Evolutionary conservation across 2,329 filamentous ascomycete species (phyloP), one percentile per base, ranked within the genome.

Genomic region (Neonectria ditissima): DNA sequence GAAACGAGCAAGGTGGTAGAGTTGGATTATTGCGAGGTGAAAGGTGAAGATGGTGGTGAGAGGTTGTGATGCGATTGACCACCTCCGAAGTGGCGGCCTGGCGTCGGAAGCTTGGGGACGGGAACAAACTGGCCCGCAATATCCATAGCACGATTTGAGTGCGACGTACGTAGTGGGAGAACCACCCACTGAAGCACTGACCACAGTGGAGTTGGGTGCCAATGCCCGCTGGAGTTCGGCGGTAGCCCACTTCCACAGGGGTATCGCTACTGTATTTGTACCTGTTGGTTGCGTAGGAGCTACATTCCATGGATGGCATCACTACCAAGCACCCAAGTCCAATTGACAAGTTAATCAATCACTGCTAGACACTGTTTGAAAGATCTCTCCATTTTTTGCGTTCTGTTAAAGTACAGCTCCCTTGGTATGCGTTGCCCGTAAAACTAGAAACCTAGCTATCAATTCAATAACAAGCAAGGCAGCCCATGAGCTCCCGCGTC

Each of bases 31-130:
- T 34, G 14, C 50, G 41, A 55, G 45, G 24, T 48, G 45, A 48
- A n/a, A 41, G 37, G 9, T 41, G 37, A 41, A 41, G 26, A 20
- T 13, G 43, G 50, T 54, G 57, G 57, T 54, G 58, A 65, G 59
- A 67, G 67, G 65, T 72, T 67, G 65, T 72, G 70, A 69, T 71
- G 66, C 54, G 60, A 67, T 67, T 59, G 30, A 59, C 58, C 59
- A 54, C 53, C 53, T 32, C 34, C 51, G n/a, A 41, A 41, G 37
- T 41, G 28, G 52, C 52, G 59, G 60, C 50, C 48, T 50, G 53
- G 48, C 45, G 45, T 43, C 64, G 54, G 65, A 65, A 68, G 44
- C 56, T 60, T 55, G 60, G 60, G 50, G 45, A 45, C 32, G 32
- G 44, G 34, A 50, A 24, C 48, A 48, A 44, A 53, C 45, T 58